Conservation (phyloP, 371 early-diverging fungal species). For the Entomophthora muscae region DNA sequence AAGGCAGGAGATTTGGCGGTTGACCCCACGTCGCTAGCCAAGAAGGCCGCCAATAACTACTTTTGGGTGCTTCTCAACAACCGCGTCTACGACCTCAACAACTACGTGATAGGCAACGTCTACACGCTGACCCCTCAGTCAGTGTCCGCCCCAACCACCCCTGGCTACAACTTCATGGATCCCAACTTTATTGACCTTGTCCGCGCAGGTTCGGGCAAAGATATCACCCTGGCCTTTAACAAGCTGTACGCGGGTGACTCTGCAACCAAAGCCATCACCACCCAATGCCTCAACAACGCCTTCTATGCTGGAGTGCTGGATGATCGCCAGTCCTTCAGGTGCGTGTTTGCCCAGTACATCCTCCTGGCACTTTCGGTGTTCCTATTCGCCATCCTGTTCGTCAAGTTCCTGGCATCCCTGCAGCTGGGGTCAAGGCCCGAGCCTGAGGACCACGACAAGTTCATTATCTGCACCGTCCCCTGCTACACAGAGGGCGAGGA, state of each 20-base stretch:
- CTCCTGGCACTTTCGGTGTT: too few species aligned
- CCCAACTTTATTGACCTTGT: slow-evolving; percentile 39
- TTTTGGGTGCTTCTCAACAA: slow-evolving; percentile 48
- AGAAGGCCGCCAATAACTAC: slow-evolving; percentile 24
- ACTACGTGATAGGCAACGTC: slow-evolving; percentile 32
- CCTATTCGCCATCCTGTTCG: slow-evolving; percentile 61
- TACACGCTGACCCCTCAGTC: slow-evolving; percentile 12
- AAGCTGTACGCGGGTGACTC: slow-evolving; percentile 10
- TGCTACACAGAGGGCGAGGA: slow-evolving; percentile 96
- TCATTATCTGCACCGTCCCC: slow-evolving; percentile 85
- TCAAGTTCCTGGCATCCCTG: slow-evolving; percentile 85
- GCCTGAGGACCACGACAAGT: slow-evolving; percentile 75
- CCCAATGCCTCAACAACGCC: slow-evolving; percentile 59
- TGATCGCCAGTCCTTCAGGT: slow-evolving; percentile 51
- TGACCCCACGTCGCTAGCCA: slow-evolving; percentile 20
- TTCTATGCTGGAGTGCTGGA: slow-evolving; percentile 85
- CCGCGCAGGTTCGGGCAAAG: slow-evolving; percentile 42
- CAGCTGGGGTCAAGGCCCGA: slow-evolving; percentile 54
- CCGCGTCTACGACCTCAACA: slow-evolving; percentile 55
- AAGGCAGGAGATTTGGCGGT: slow-evolving; percentile 45
- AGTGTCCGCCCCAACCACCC: slow-evolving; percentile 14
- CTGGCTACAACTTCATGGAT: slow-evolving; percentile 28
- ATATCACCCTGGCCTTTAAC: slow-evolving; percentile 8
- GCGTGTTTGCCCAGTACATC: slow-evolving; percentile 78
- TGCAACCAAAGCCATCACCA: slow-evolving; percentile 18